These are phyloP conservation scores for Penicillium sp. DNA, from an alignment of 2,329 filamentous ascomycete species.

Conservation along the genomic window DNA sequence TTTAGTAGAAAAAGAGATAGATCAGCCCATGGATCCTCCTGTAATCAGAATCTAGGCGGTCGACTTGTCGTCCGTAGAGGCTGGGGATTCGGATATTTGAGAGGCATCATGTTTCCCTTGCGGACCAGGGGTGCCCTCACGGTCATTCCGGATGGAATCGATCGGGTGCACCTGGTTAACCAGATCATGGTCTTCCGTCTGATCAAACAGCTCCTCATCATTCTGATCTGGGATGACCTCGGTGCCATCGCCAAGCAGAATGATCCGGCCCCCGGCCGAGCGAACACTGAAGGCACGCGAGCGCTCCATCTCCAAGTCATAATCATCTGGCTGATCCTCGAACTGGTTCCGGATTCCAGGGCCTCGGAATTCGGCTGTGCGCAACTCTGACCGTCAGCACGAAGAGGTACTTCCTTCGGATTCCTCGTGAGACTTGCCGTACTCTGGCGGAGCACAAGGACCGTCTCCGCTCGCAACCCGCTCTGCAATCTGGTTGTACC, in stretches of 20 bases:
- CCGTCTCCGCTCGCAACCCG: slow-evolving; percentile 95
- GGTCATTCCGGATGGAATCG: slow-evolving; percentile 41
- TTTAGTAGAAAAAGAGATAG: slow-evolving; percentile 8
- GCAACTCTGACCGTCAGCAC: slow-evolving; percentile 41
- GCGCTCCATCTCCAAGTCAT: slow-evolving; percentile 52
- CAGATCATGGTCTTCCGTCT: slow-evolving; percentile 83
- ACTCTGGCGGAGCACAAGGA: slow-evolving; percentile 97
- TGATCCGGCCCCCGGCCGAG: slow-evolving; percentile 74
- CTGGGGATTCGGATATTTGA: slow-evolving; percentile 39
- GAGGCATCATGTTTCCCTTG: slow-evolving; percentile 36
- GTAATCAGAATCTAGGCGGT: slow-evolving; percentile 23
- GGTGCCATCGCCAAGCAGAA: slow-evolving; percentile 91
- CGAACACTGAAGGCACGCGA: slow-evolving; percentile 71
- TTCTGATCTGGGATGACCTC: slow-evolving; percentile 86
- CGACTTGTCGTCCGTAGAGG: slow-evolving; percentile 40
- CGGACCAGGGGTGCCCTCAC: slow-evolving; percentile 55
- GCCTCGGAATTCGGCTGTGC: slow-evolving; percentile 77
- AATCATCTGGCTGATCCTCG: slow-evolving; percentile 68
- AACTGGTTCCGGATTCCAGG: slow-evolving; percentile 80
- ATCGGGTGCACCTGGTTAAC: slow-evolving; percentile 73
- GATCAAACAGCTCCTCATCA: slow-evolving; percentile 92
- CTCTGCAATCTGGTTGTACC: slow-evolving; percentile 94
- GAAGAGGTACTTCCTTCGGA: slow-evolving; percentile 36
- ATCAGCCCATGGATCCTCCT: slow-evolving; percentile 12
- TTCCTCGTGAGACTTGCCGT: slow-evolving; percentile 74